These are phyloP conservation scores for Chlorophyllum brunneum DNA, from an alignment of 768 basidiomycete genomes.

Conservation along the genomic window DNA sequence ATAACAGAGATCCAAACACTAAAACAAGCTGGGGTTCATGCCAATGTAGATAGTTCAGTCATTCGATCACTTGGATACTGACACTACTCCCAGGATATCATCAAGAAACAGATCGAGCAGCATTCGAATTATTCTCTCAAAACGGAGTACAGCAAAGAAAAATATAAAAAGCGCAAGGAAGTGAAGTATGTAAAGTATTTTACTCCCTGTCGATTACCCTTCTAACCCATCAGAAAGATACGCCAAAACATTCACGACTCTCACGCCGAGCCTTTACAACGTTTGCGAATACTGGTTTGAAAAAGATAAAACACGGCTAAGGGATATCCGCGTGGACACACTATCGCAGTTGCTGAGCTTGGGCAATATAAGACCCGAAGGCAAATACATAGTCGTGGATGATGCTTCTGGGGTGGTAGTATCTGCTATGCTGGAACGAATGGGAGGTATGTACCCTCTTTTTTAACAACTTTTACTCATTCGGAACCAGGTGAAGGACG, in stretches of 20 bases:
- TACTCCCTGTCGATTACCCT: neutral
- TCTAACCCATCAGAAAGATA: constrained; percentile 48
- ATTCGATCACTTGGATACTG: constrained; percentile 6
- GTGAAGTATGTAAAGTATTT: constrained; percentile 66
- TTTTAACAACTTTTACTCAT: neutral
- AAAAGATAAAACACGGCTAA: constrained; percentile 78
- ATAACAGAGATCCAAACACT: constrained; percentile 79
- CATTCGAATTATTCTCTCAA: constrained; percentile 92
- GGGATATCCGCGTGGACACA: constrained; percentile 82
- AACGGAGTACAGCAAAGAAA: constrained; percentile 98
- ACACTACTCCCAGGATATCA: constrained; percentile 70
- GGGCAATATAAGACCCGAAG: constrained; percentile 80
- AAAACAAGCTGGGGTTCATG: constrained; percentile 79
- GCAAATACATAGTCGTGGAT: constrained; percentile 86
- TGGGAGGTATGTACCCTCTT: constrained; percentile 59
- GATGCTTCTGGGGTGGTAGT: constrained; percentile 89
- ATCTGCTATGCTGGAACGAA: constrained; percentile 76
- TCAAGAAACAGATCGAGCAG: constrained; percentile 88
- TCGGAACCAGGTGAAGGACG: constrained; percentile 62
- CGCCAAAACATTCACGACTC: constrained; percentile 79
- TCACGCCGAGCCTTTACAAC: constrained; percentile 85
- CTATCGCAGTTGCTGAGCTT: constrained; percentile 85
- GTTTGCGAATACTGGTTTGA: constrained; percentile 87
- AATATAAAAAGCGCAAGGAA: constrained; percentile 95
- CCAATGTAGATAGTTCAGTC: constrained; percentile 42